Evolutionary conservation across 441 rosid genomes (phyloP), one percentile per base, ranked within the genome.

Genomic region (Brassica balearica): DNA sequence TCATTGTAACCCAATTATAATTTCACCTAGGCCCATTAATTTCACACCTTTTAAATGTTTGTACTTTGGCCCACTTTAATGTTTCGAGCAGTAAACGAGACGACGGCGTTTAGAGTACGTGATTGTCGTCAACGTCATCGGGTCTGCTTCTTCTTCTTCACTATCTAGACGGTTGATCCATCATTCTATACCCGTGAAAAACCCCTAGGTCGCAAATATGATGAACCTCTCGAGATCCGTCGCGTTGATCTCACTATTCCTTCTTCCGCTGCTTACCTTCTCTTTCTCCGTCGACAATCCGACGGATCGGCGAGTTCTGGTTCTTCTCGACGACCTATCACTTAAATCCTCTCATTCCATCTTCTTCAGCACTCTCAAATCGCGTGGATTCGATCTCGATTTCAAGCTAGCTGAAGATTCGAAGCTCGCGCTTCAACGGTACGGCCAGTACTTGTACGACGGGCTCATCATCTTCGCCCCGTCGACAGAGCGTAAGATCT

Each of bases 371-470:
- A 86, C 93, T 53, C 93, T 95, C 77, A 84, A 74, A 36, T 85
- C 92, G 53, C 90, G 92, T 65, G 90, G 94, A 46, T 88, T 89
- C 78, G 83, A 84, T 70, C 91, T 95, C 60, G 92, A 92, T 60
- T 89, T 91, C 88, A 92, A 87, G 81, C 86, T 91, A 79, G 86
- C 97, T 58, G 94, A 90, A 25, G 93, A 94, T 76, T 89, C 96
- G 14, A 82, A 79, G 65, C 88, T 92, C 65, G 84, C 89, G 9
- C 88, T 94, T 71, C 95, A 91, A 61, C 85, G 95, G 23, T 91
- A 92, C 27, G 93, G 98, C 80, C 87, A 87, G 86, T 92, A 90
- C 84, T 64, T 91, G 68, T 91, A 91, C 86, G 93, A 90, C 43
- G 91, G 85, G 43, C 63, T 94, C 48, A 76, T 95, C 53, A 76